Evolutionary conservation across 257 asterid species (phyloP).

Genomic region (Petrea volubilis): DNA sequence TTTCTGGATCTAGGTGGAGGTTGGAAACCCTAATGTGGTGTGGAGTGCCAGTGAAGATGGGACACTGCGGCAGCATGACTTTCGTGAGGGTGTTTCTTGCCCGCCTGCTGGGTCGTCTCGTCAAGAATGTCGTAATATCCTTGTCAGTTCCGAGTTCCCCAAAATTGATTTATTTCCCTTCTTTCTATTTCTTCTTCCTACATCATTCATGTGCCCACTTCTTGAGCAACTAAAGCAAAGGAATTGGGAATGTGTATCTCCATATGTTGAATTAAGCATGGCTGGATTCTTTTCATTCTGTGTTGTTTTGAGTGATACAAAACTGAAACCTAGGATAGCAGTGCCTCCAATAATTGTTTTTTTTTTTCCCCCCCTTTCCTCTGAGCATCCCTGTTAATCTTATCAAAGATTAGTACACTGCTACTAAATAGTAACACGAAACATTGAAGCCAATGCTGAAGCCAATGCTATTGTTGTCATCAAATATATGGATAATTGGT

Average conservation of each 20-base stretch:
- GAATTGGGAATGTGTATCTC: constrained; percentile 5
- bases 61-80: constrained; percentile 95
- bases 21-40: constrained; percentile 92
- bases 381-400: not conserved
- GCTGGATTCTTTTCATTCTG: not conserved
- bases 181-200: constrained; percentile 9
- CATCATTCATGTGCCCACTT: not conserved
- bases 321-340: not conserved
- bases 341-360: too few species aligned
- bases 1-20: constrained; percentile 68
- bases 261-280: constrained; percentile 5
- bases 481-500: not conserved
- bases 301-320: not conserved
- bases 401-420: not conserved
- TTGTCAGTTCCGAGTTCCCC: constrained; percentile 65
- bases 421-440: not conserved
- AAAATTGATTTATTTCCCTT: not conserved
- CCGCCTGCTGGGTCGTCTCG: constrained; percentile 94
- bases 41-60: constrained; percentile 99
- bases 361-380: too few species aligned
- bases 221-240: not conserved
- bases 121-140: constrained; percentile 92
- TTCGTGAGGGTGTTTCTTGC: constrained; percentile 95
- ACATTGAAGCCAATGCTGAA: not conserved
- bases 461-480: not conserved